A percentile compares a stretch with the other conserved stretches of the same genome.
phyloP scores from a whole-genome alignment of 108 stramenopile genomes.

The Cylindrotheca fusiformis region DNA sequence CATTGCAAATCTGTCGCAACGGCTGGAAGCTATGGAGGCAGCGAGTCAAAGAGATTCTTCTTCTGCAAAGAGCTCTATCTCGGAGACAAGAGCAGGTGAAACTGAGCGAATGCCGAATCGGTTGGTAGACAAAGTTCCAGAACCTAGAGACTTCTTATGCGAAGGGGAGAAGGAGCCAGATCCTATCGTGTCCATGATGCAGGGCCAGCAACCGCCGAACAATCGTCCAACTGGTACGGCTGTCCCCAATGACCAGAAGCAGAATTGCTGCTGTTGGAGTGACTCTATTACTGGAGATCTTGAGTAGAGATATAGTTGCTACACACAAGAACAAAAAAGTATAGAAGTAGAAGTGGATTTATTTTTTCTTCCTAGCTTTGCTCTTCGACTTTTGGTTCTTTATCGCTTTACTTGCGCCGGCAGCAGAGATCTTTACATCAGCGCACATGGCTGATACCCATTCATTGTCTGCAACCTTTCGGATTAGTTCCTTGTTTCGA shows the following conservation, averaged over 20 bases:
- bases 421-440: conserved; percentile 81
- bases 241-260: not conserved
- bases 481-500: conserved; percentile 65
- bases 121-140: no score
- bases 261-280: not conserved
- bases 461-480: conserved; percentile 78
- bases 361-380: conserved; percentile 44
- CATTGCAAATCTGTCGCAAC: not conserved
- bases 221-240: not conserved
- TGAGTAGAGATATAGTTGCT: not conserved
- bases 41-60: not conserved
- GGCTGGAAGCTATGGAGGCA: not conserved
- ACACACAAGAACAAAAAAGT: no score
- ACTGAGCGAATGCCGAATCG: no score
- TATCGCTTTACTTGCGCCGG: conserved; percentile 71
- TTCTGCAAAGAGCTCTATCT: not conserved
- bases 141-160: not conserved
- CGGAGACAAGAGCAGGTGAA: not conserved
- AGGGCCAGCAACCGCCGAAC: not conserved
- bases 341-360: no score
- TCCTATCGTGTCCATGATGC: not conserved
- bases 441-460: conserved; percentile 78
- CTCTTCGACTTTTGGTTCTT: conserved; percentile 57
- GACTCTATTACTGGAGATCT: not conserved
- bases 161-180: not conserved